These are phyloP conservation scores for Phytophthora multivora DNA, from an alignment of 352 stramenopile species.

Conservation along the genomic window DNA sequence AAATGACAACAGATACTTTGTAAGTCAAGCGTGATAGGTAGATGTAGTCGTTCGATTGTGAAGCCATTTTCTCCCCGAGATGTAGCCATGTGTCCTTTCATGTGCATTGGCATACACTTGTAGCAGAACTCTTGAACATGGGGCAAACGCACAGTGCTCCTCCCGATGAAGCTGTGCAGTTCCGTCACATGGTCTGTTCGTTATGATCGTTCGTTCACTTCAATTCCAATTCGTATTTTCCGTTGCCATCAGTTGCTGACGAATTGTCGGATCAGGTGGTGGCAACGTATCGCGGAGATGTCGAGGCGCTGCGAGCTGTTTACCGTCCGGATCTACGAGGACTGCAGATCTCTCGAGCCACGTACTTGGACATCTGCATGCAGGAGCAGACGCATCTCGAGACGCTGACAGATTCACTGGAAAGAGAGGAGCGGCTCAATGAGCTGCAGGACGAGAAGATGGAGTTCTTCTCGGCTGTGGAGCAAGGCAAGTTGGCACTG, in stretches of 20 bases:
- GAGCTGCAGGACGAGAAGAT: slow-evolving; percentile 77
- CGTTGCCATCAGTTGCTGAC: not conserved
- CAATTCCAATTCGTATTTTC: not conserved
- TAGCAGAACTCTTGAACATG: slow-evolving; percentile 22
- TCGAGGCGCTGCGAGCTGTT: slow-evolving; percentile 41
- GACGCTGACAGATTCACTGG: slow-evolving; percentile 59
- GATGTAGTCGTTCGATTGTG: not conserved
- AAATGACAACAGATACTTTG: slow-evolving; percentile 1
- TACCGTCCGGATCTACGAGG: slow-evolving; percentile 52
- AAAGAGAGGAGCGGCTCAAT: slow-evolving; percentile 51
- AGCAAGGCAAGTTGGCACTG: slow-evolving; percentile 58
- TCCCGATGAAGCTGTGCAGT: slow-evolving; percentile 51
- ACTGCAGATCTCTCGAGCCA: slow-evolving; percentile 77
- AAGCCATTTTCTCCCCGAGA: not conserved
- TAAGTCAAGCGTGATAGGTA: not conserved
- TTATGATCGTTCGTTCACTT: not conserved
- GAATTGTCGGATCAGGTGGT: slow-evolving; percentile 33
- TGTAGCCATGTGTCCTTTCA: slow-evolving; percentile 5
- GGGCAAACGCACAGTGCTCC: slow-evolving; percentile 67
- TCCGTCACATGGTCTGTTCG: slow-evolving; percentile 54
- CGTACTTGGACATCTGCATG: slow-evolving; percentile 78
- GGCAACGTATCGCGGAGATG: slow-evolving; percentile 56
- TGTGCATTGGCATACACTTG: not conserved
- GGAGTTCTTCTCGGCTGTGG: slow-evolving; percentile 72
- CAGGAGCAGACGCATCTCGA: slow-evolving; percentile 63